Evolutionary conservation across 2,329 filamentous ascomycete genomes (phyloP).

Genomic region (Sarocladium brachiariae): DNA sequence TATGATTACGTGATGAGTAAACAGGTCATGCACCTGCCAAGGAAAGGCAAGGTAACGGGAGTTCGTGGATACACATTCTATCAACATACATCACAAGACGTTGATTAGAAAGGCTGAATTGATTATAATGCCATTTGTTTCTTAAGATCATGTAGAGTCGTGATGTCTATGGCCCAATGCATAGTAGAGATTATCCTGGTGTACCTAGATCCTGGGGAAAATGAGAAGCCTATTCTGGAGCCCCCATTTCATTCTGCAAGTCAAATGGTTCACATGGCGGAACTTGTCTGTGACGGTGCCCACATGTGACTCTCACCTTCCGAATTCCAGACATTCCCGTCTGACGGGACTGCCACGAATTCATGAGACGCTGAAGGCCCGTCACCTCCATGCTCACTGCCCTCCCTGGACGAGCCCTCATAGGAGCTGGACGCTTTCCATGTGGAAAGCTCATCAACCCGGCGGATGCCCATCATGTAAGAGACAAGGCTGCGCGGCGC

Average conservation of each 20-base stretch:
- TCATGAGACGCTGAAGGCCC: slow-evolving; percentile 28
- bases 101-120: too few relatives aligned
- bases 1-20: too few relatives aligned
- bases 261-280: background rate
- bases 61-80: too few relatives aligned
- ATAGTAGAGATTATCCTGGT: background rate
- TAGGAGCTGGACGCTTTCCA: slow-evolving; percentile 41
- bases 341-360: slow-evolving; percentile 43
- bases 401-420: slow-evolving; percentile 28
- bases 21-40: too few relatives aligned
- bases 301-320: slow-evolving; percentile 39
- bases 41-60: too few relatives aligned
- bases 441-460: slow-evolving; percentile 48
- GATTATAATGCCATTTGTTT: too few relatives aligned
- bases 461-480: slow-evolving; percentile 84
- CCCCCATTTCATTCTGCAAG: background rate
- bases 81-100: too few relatives aligned
- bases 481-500: slow-evolving; percentile 71
- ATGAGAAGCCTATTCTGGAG: too few relatives aligned
- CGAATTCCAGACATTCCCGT: slow-evolving; percentile 34
- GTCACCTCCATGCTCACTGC: slow-evolving; percentile 28
- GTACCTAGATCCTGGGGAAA: background rate
- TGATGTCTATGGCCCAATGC: too few relatives aligned
- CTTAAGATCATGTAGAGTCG: background rate
- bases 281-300: slow-evolving; percentile 23